Evolutionary conservation across 768 basidiomycete species (phyloP).

Genomic region (Stropharia rugosoannulata): DNA sequence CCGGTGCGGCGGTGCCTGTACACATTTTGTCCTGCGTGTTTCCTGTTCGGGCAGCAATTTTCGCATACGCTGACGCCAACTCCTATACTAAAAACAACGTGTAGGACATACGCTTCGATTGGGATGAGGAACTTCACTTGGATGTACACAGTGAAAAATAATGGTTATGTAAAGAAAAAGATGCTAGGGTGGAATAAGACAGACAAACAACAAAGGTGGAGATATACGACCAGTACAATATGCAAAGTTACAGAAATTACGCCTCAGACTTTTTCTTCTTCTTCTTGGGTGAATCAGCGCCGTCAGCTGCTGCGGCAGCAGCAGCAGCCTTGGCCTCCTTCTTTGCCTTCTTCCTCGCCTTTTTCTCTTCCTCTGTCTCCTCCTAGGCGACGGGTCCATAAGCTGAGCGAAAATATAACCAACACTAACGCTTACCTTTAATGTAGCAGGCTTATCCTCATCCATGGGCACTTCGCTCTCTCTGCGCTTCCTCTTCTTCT

Average conservation of each 20-base stretch:
- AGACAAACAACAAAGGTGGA: constrained; percentile 18
- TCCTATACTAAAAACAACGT: too few relatives aligned
- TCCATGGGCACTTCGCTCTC: constrained; percentile 29
- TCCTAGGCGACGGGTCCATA: constrained; percentile 30
- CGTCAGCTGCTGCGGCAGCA: constrained; percentile 35
- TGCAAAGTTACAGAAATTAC: constrained; percentile 17
- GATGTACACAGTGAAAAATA: not conserved
- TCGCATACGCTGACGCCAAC: too few relatives aligned
- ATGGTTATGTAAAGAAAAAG: not conserved
- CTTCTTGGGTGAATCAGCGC: constrained; percentile 37
- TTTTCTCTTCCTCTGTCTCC: constrained; percentile 84
- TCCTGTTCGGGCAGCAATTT: too few relatives aligned
- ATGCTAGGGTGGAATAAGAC: constrained; percentile 15
- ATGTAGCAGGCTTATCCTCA: constrained; percentile 34
- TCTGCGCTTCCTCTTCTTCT: constrained; percentile 51
- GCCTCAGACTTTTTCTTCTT: constrained; percentile 62
- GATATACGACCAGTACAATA: constrained; percentile 16
- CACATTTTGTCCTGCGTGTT: too few relatives aligned
- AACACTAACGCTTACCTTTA: constrained; percentile 34
- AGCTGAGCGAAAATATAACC: constrained; percentile 13
- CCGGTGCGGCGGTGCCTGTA: too few relatives aligned
- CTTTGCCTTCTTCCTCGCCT: constrained; percentile 73
- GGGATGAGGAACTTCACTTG: too few relatives aligned
- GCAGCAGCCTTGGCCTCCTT: constrained; percentile 71
- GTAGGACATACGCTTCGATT: too few relatives aligned